Percentiles rank a stretch among this genome's conserved stretches.
These are phyloP conservation scores for Volutella citrinella DNA, from an alignment of 2,329 filamentous ascomycete species.

Conservation along the genomic window DNA sequence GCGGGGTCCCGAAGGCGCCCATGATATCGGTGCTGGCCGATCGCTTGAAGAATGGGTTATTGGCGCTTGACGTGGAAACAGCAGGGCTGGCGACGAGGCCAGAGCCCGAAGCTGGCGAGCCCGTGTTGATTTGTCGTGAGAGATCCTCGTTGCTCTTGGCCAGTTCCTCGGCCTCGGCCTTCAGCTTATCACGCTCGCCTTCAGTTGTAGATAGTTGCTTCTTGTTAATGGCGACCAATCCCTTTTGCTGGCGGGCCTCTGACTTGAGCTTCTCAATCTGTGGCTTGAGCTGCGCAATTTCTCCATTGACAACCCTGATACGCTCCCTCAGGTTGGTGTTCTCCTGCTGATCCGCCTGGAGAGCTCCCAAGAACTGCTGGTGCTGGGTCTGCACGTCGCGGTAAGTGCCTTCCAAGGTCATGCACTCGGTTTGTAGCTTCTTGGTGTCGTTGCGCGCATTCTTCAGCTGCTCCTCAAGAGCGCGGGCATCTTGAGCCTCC, in stretches of 20 bases:
- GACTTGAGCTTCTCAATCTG: constrained; percentile 91
- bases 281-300: constrained; percentile 80
- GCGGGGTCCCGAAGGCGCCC: constrained; percentile 49
- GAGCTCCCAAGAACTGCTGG: constrained; percentile 66
- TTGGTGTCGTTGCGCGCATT: constrained; percentile 75
- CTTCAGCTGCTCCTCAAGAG: constrained; percentile 78
- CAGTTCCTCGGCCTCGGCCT: constrained; percentile 70
- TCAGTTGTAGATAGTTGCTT: constrained; percentile 93
- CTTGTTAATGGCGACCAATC: constrained; percentile 95
- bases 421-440: constrained; percentile 80
- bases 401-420: constrained; percentile 75
- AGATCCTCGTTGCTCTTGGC: constrained; percentile 61
- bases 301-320: constrained; percentile 77
- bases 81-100: constrained; percentile 66
- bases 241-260: constrained; percentile 92
- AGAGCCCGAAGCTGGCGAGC: constrained; percentile 45
- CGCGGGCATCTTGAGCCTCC: constrained; percentile 82
- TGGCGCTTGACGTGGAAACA: constrained; percentile 67
- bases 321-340: constrained; percentile 83
- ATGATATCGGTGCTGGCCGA: constrained; percentile 60
- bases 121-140: constrained; percentile 49
- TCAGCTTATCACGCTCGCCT: constrained; percentile 82
- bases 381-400: constrained; percentile 83
- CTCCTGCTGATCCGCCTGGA: constrained; percentile 86
- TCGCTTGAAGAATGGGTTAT: constrained; percentile 91